Conservation (phyloP, 2,329 filamentous ascomycete genomes). For the Phialophora tarda region DNA sequence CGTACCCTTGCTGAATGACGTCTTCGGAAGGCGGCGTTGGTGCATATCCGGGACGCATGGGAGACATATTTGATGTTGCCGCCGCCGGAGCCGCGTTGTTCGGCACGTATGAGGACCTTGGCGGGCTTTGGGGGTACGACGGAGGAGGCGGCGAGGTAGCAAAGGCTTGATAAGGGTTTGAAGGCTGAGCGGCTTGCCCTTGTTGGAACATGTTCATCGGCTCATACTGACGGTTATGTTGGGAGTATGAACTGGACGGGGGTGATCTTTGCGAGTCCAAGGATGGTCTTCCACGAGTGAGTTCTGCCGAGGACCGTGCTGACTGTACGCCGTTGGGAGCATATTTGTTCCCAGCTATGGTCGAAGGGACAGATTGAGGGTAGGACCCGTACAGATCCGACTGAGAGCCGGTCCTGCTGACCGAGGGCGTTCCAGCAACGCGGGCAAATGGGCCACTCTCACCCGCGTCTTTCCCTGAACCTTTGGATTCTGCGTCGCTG, state of each 20-base stretch:
- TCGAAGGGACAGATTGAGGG: conserved; percentile 46
- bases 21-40: conserved; percentile 37
- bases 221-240: conserved; percentile 44
- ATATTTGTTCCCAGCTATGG: conserved; percentile 49
- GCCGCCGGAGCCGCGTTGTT: conserved; percentile 47
- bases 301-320: conserved; percentile 59
- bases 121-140: conserved; percentile 35
- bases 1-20: conserved; percentile 25
- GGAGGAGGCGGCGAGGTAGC: conserved; percentile 32
- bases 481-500: conserved; percentile 66
- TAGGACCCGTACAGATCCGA: conserved; percentile 76
- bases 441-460: conserved; percentile 82
- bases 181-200: conserved; percentile 5
- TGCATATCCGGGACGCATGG: conserved; percentile 37
- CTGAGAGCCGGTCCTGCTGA: conserved; percentile 74
- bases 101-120: conserved; percentile 35
- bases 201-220: conserved; percentile 36
- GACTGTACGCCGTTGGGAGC: conserved; percentile 53
- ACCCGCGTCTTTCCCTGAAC: conserved; percentile 61
- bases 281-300: conserved; percentile 56
- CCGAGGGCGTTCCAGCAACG: conserved; percentile 74
- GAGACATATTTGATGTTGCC: conserved; percentile 43
- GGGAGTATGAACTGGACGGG: conserved; percentile 43
- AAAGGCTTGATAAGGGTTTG: conserved; percentile 43
- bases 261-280: conserved; percentile 54